Conservation (phyloP, 2,329 filamentous ascomycete species). For the Cladophialophora immunda region DNA sequence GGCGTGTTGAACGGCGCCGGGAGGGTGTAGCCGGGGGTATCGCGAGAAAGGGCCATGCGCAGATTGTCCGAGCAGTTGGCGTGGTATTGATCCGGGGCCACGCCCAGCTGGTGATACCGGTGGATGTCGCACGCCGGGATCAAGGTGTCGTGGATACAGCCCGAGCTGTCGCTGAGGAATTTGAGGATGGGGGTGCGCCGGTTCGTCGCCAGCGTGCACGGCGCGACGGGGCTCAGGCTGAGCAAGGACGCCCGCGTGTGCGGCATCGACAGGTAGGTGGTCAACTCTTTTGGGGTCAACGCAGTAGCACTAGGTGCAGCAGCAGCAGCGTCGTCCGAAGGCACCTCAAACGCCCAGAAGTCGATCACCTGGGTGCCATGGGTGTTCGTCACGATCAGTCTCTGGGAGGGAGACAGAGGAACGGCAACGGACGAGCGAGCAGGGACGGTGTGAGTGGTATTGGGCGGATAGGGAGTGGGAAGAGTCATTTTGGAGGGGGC, state of each 20-base stretch:
- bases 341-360: conserved; percentile 57
- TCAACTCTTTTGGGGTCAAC: conserved; percentile 4
- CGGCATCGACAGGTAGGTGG: conserved; percentile 48
- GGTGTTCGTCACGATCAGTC: conserved; percentile 58
- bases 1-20: conserved; percentile 21
- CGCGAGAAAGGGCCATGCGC: conserved; percentile 44
- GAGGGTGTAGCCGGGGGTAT: conserved; percentile 38
- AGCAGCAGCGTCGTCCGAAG: background rate
- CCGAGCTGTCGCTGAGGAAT: conserved; percentile 49
- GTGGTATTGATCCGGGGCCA: conserved; percentile 45
- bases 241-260: conserved; percentile 49
- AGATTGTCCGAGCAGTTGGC: conserved; percentile 54
- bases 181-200: conserved; percentile 49
- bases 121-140: conserved; percentile 53
- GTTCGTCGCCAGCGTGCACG: conserved; percentile 50
- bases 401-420: conserved; percentile 48
- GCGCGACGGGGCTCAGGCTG: conserved; percentile 43
- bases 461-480: conserved; percentile 17
- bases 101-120: conserved; percentile 51
- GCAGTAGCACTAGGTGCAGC: too few relatives aligned
- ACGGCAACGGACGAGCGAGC: conserved; percentile 56
- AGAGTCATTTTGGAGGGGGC: conserved; percentile 8
- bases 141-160: conserved; percentile 52
- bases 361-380: conserved; percentile 61
- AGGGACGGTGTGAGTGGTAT: conserved; percentile 46